These are phyloP conservation scores for Penicillium sp. DNA, from an alignment of 2,329 filamentous ascomycete species.

Conservation along the genomic window DNA sequence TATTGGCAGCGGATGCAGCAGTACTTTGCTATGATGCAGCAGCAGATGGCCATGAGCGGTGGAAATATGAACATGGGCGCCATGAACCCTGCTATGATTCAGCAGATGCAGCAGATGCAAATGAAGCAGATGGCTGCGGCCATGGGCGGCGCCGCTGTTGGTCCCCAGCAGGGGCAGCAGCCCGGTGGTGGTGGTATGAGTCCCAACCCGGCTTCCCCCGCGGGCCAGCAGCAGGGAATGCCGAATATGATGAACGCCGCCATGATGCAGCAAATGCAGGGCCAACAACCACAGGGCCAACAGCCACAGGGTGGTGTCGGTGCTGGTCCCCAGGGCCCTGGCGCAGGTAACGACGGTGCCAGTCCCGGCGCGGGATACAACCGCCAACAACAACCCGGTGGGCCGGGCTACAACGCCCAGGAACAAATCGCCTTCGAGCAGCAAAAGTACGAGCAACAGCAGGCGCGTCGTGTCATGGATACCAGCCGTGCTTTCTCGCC, in stretches of 20 bases:
- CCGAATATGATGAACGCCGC: constrained; percentile 67
- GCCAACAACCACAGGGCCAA: constrained; percentile 16
- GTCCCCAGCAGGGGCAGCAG: constrained; percentile 28
- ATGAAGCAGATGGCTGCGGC: constrained; percentile 63
- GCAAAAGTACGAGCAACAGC: constrained; percentile 75
- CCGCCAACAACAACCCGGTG: constrained; percentile 43
- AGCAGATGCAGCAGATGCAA: constrained; percentile 69
- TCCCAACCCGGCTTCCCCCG: constrained; percentile 41
- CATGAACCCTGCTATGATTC: constrained; percentile 76
- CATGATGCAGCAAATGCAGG: constrained; percentile 69
- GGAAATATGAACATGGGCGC: constrained; percentile 62
- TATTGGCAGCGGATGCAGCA: constrained; percentile 99
- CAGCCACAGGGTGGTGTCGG: no score
- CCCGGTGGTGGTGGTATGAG: constrained; percentile 35
- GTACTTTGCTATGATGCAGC: constrained; percentile 93
- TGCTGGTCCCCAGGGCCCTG: no score
- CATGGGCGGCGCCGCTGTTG: constrained; percentile 56
- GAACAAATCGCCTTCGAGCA: constrained; percentile 77
- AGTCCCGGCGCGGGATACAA: constrained; percentile 56
- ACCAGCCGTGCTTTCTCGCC: constrained; percentile 44
- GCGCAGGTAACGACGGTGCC: constrained; percentile 33
- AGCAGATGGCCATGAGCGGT: constrained; percentile 70
- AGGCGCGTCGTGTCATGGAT: constrained; percentile 58
- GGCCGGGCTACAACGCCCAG: constrained; percentile 66
- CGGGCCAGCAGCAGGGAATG: constrained; percentile 60